Evolutionary conservation across 768 basidiomycete genomes (phyloP).

Genomic region (Tylopilus balloui): DNA sequence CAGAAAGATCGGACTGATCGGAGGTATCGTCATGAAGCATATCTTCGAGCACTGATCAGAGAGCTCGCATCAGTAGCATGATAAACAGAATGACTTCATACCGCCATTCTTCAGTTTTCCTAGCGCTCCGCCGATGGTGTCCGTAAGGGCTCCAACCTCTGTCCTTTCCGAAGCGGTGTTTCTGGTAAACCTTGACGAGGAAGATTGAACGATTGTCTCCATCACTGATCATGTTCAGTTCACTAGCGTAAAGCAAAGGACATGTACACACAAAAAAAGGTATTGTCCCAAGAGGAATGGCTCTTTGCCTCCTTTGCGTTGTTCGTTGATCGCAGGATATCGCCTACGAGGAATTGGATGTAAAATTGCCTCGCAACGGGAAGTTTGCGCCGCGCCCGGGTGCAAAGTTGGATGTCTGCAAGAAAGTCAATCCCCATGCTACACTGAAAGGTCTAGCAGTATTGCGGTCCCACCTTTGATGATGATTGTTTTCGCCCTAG

Average conservation of each 20-base stretch:
- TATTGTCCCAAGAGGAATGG: neutral
- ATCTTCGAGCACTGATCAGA: neutral
- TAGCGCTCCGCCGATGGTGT: neutral
- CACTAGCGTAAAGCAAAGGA: neutral
- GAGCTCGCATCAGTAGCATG: neutral
- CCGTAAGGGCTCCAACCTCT: neutral
- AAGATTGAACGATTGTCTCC: neutral
- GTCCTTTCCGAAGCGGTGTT: neutral
- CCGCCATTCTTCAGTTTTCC: neutral
- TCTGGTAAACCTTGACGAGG: neutral
- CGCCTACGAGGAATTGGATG: neutral
- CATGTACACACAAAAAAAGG: neutral
- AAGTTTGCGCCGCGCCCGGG: neutral
- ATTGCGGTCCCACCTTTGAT: neutral
- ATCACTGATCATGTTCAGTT: neutral
- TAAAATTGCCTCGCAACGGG: neutral
- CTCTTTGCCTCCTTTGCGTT: neutral
- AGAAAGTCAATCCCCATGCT: neutral
- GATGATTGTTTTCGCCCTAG: neutral
- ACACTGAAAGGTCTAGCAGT: no score
- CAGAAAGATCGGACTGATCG: neutral
- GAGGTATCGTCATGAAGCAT: neutral
- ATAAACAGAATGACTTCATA: neutral
- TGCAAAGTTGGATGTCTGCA: constrained; percentile 1
- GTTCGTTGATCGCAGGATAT: neutral